A percentile compares a stretch with the other conserved stretches of the same genome.
These are phyloP conservation scores for Xylariaceae sp. DNA, from an alignment of 2,329 filamentous ascomycete genomes.

Conservation along the genomic window DNA sequence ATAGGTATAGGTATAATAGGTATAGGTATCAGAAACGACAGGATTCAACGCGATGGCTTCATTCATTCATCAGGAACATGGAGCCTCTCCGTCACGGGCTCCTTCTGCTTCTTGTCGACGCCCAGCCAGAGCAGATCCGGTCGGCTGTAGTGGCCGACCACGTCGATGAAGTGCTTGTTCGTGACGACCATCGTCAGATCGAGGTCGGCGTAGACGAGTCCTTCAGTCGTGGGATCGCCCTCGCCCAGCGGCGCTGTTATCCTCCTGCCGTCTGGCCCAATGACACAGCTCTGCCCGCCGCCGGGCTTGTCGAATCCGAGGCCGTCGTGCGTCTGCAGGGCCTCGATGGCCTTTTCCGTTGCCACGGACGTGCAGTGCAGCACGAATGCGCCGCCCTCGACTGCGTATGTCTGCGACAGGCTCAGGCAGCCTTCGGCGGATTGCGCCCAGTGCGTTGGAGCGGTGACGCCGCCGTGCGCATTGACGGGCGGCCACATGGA, in stretches of 20 bases:
- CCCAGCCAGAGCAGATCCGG: conserved; percentile 49
- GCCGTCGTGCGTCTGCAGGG: conserved; percentile 32
- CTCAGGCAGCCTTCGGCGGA: conserved; percentile 35
- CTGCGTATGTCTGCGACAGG: conserved; percentile 44
- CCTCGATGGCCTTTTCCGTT: conserved; percentile 27
- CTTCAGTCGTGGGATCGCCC: conserved; percentile 36
- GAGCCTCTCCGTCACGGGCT: conserved; percentile 11
- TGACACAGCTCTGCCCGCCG: conserved; percentile 32
- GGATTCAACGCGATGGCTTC: not conserved
- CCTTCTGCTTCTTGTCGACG: conserved; percentile 22
- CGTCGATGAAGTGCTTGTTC: conserved; percentile 40
- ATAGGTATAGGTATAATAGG: no score
- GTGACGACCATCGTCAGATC: conserved; percentile 39
- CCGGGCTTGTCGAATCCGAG: conserved; percentile 12
- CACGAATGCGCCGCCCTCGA: conserved; percentile 52
- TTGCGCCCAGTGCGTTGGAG: conserved; percentile 29
- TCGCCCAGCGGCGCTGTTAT: conserved; percentile 31
- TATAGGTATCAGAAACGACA: no score
- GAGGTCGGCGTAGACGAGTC: conserved; percentile 44
- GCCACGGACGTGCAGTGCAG: conserved; percentile 48
- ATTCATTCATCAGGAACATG: not conserved
- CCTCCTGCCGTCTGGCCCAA: conserved; percentile 40
- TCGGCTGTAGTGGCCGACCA: conserved; percentile 44
- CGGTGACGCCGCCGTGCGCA: conserved; percentile 6
- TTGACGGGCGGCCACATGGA: conserved; percentile 41